Conservation (phyloP, 129 eudicot genomes). For the Deinandra increscens region DNA sequence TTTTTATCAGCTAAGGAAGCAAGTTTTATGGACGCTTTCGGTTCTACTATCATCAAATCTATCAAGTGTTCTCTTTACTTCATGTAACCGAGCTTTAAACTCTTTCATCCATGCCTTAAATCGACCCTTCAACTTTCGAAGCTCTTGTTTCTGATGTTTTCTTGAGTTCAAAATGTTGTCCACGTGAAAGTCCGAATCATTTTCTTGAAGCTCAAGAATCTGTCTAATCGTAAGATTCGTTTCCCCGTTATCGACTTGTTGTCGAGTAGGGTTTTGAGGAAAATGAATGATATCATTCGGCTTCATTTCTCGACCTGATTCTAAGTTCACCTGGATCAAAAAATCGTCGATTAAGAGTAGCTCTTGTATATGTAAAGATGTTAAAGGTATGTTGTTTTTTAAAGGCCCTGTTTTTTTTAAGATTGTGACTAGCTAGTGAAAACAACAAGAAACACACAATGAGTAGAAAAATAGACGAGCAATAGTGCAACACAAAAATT, state of each 20-base stretch:
- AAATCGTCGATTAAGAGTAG: neutral
- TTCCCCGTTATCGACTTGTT: neutral
- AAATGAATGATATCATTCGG: slow-evolving; percentile 8
- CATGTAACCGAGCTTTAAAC: slow-evolving; percentile 45
- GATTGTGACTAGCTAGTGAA: too few species aligned
- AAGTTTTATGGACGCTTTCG: slow-evolving; percentile 34
- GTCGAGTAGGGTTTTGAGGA: slow-evolving; percentile 4
- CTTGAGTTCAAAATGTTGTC: slow-evolving; percentile 8
- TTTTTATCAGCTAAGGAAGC: slow-evolving; percentile 30
- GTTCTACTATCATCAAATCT: slow-evolving; percentile 37
- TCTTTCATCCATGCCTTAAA: slow-evolving; percentile 75
- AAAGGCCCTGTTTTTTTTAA: too few species aligned
- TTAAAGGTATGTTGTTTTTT: neutral
- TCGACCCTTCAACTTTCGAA: slow-evolving; percentile 42
- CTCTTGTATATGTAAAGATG: neutral
- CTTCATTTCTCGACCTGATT: slow-evolving; percentile 18
- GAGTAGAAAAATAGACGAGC: too few species aligned
- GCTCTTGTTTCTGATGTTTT: slow-evolving; percentile 39
- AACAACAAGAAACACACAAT: too few species aligned
- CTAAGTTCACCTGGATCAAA: slow-evolving; percentile 22
- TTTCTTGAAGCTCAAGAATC: slow-evolving; percentile 28
- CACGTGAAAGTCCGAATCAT: neutral
- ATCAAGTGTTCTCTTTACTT: slow-evolving; percentile 41
- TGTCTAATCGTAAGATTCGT: slow-evolving; percentile 28
- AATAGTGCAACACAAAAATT: too few species aligned